Percentiles rank a stretch among this genome's conserved stretches.
These are phyloP conservation scores for Panus rudis DNA, from an alignment of 768 basidiomycete species.

Conservation along the genomic window DNA sequence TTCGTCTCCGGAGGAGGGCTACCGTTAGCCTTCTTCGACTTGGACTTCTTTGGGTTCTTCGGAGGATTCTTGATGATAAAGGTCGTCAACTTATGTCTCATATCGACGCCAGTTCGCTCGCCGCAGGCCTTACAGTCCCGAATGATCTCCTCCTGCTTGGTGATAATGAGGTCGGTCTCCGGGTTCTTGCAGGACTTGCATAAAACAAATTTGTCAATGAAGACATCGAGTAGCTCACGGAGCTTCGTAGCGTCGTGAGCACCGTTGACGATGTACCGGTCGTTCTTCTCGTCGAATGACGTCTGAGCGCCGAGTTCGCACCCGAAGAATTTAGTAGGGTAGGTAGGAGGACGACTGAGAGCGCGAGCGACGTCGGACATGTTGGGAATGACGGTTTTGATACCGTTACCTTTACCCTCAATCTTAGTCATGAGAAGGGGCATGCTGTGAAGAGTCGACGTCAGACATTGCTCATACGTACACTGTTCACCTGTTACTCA, in stretches of 20 bases:
- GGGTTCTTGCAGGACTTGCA: constrained; percentile 99
- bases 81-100: constrained; percentile 93
- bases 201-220: constrained; percentile 98
- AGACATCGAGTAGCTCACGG: constrained; percentile 90
- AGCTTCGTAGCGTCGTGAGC: constrained; percentile 88
- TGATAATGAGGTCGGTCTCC: constrained; percentile 91
- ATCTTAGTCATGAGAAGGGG: constrained; percentile 92
- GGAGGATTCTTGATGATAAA: constrained; percentile 98
- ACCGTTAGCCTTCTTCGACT: constrained; percentile 44
- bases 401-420: constrained; percentile 98
- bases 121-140: constrained; percentile 99
- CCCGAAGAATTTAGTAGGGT: constrained; percentile 99
- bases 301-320: constrained; percentile 98
- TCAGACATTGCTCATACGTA: background rate
- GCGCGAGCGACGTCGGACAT: constrained; percentile 98
- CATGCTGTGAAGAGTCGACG: constrained; percentile 57
- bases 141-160: constrained; percentile 83
- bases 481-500: constrained; percentile 31
- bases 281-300: constrained; percentile 92
- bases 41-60: constrained; percentile 70
- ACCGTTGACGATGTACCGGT: constrained; percentile 98
- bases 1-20: constrained; percentile 31
- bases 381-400: constrained; percentile 98
- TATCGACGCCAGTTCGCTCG: constrained; percentile 84
- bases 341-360: constrained; percentile 88